phyloP scores from a whole-genome alignment of 2,329 filamentous ascomycete species.

The Aspergillus vadensis region DNA sequence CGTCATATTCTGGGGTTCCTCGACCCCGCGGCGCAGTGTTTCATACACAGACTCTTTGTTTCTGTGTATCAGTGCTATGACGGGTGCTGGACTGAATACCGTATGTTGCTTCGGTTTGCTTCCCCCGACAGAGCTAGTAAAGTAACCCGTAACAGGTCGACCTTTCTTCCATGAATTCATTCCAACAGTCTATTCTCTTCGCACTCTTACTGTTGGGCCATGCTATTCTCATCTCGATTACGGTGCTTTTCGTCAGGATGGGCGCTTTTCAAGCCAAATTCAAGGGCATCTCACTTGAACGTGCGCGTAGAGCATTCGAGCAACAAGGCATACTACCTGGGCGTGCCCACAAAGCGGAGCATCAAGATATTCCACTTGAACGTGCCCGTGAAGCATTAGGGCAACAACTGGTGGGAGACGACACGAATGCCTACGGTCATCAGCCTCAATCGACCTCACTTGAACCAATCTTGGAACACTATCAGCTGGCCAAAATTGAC shows the following conservation, averaged over 20 bases:
- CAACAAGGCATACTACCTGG: conserved; percentile 48
- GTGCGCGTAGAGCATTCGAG: conserved; percentile 17
- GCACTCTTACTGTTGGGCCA: conserved; percentile 67
- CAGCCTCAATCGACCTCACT: not conserved
- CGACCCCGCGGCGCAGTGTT: conserved; percentile 55
- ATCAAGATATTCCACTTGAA: conserved; percentile 45
- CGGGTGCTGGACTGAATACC: conserved; percentile 68
- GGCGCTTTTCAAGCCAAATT: conserved; percentile 65
- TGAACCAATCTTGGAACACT: not conserved
- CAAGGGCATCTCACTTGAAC: conserved; percentile 51
- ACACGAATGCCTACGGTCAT: too few relatives aligned
- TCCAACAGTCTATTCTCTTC: conserved; percentile 68
- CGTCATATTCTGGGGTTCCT: conserved; percentile 60
- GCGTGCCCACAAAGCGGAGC: conserved; percentile 16
- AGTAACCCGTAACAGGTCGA: conserved; percentile 33
- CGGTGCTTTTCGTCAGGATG: conserved; percentile 63
- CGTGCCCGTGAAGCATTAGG: conserved; percentile 19
- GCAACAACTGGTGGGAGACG: not conserved
- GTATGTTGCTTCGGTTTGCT: conserved; percentile 28
- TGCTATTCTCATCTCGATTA: conserved; percentile 66
- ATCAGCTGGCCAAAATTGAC: not conserved
- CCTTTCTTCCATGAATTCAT: conserved; percentile 64
- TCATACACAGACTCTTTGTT: conserved; percentile 68
- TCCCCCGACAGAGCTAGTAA: not conserved
- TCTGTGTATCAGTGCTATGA: conserved; percentile 67